phyloP scores from a whole-genome alignment of 257 asterid species.

The Capsicum rhomboideum region DNA sequence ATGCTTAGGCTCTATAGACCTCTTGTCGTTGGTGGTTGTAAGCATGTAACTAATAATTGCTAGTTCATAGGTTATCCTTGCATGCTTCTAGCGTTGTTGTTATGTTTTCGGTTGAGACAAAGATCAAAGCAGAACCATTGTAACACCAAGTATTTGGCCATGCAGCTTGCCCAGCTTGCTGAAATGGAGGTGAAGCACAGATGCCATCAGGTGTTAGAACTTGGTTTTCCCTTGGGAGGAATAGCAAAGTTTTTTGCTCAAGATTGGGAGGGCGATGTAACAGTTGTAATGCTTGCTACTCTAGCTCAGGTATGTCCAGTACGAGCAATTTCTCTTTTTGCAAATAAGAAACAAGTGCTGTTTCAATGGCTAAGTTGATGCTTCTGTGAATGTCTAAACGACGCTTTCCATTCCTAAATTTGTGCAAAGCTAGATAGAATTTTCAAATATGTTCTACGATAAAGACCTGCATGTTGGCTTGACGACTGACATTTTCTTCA shows the following conservation, averaged over 20 bases:
- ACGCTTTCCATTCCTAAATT: no score
- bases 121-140: background rate
- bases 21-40: background rate
- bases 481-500: background rate
- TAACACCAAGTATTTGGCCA: background rate
- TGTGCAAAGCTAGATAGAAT: no score
- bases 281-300: constrained; percentile 81
- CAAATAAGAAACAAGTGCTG: background rate
- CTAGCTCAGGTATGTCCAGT: constrained; percentile 54
- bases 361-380: no score
- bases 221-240: constrained; percentile 74
- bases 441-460: background rate
- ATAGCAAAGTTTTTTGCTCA: constrained; percentile 70
- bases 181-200: constrained; percentile 88
- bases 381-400: no score
- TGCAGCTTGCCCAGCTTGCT: constrained; percentile 63
- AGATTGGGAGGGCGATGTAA: constrained; percentile 87
- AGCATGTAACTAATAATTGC: background rate
- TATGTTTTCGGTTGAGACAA: background rate
- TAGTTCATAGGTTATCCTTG: background rate
- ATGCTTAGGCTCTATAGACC: background rate
- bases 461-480: background rate
- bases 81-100: background rate
- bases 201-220: constrained; percentile 73
- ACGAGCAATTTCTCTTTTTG: background rate